Evolutionary conservation across 352 stramenopile species (phyloP), one percentile per base, ranked within the genome.

Genomic region (Phytopythium oedochilum): DNA sequence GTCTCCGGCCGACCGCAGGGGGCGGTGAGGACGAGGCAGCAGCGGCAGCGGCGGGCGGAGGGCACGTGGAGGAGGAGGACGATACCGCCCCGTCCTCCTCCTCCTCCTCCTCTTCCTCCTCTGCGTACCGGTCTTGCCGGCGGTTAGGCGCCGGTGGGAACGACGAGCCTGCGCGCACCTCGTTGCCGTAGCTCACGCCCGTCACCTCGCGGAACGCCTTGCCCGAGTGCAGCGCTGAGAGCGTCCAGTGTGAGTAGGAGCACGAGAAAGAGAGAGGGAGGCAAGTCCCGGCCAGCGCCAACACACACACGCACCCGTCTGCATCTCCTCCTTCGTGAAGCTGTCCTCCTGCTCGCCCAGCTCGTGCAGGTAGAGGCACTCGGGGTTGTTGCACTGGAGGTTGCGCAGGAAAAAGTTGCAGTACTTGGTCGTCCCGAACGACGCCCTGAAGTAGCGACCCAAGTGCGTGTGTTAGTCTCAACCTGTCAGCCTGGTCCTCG

Each of bases 341-440:
- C 93, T 95, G 68, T 97, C 87, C 46, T 95, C 87, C 46, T 95
- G 81, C 40, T 97, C 85, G 15, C 89, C 94, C 9, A 97, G 71
- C 42, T 96, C 88, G 67, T 98, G 94, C 31, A 98, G 68, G 62
- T 98, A 98, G 8, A 98, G 70, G 63, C 94, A 98, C 31, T 98
- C 94, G 0, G 89, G 80, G 60, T 98, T 98, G 67, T 91, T 97
- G 64, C 94, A 98, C 48, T 80, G 65, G 46, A 96, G 76, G 59
- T 91, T 92, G 6, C 88, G 76, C 32, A 98, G 64, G 59, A 98
- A 98, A 56, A 88, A 92, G 66, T 97, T 97, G 73, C 94, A 98
- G 64, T 98, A 98, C 72, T 98, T 98, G 55, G 90, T 98, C 15
- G 92, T 98, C 17, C 94, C 94, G 68, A 97, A 98, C 25, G 83